A percentile compares a stretch with the other conserved stretches of the same genome.
Conservation (phyloP, 208 protist species). For the Trypanosoma boissoni region DNA sequence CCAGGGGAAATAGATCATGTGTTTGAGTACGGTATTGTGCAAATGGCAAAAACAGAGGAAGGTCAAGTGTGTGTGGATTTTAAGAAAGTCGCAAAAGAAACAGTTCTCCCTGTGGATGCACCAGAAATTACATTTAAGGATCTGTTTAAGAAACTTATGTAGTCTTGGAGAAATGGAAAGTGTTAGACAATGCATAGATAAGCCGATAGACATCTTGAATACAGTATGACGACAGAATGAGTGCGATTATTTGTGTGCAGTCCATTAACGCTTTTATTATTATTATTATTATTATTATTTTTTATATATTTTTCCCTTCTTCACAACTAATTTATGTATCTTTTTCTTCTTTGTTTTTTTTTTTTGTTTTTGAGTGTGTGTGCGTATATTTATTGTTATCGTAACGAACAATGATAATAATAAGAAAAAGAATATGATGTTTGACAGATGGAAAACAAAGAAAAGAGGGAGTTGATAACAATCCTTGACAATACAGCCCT, state of each 20-base stretch:
- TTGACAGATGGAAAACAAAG: too few relatives aligned
- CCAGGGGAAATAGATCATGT: constrained; percentile 27
- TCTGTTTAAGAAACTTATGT: constrained; percentile 68
- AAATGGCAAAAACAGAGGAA: constrained; percentile 66
- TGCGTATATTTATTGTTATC: constrained; percentile 18
- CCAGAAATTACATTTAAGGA: constrained; percentile 48
- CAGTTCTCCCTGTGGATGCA: constrained; percentile 62
- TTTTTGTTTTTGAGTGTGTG: too few relatives aligned
- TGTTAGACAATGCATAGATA: too few relatives aligned
- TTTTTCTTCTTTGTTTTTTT: constrained; percentile 13
- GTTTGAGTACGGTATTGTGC: constrained; percentile 78
- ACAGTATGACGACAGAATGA: too few relatives aligned
- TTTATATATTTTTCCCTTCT: neutral
- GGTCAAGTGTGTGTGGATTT: constrained; percentile 61
- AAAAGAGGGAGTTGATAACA: too few relatives aligned
- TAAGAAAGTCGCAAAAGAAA: constrained; percentile 51
- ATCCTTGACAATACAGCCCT: too few relatives aligned
- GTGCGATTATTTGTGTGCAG: too few relatives aligned
- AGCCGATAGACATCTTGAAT: too few relatives aligned
- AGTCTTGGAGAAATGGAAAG: too few relatives aligned
- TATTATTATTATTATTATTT: constrained; percentile 7
- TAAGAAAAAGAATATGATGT: neutral
- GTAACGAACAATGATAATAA: constrained; percentile 8
- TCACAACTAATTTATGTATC: neutral
- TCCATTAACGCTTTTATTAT: neutral